Evolutionary conservation across 192 early-diverging fungal genomes (phyloP).

Genomic region (Rhizophlyctis rosea): DNA sequence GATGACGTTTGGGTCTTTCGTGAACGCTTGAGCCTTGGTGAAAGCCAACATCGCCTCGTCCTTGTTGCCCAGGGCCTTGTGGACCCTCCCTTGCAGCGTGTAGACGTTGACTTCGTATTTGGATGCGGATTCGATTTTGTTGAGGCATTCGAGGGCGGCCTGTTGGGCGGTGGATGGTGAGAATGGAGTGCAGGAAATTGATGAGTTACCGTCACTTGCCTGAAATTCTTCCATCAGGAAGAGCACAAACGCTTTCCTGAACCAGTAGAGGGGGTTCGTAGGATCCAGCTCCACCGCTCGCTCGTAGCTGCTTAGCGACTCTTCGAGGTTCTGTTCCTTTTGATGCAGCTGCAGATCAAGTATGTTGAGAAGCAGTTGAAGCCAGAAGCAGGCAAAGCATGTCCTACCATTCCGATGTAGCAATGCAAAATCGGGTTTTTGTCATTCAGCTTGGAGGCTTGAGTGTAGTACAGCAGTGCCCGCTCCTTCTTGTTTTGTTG

Average conservation of each 20-base stretch:
- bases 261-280: constrained; percentile 55
- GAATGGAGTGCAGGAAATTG: constrained; percentile 1
- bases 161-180: neutral
- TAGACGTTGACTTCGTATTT: constrained; percentile 58
- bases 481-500: constrained; percentile 69
- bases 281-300: constrained; percentile 52
- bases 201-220: constrained; percentile 13
- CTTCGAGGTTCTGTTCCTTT: constrained; percentile 20
- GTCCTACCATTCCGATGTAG: constrained; percentile 64
- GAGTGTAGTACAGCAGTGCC: constrained; percentile 70
- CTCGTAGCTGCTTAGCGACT: constrained; percentile 63
- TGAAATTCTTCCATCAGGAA: constrained; percentile 51
- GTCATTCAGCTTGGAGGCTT: constrained; percentile 70
- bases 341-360: constrained; percentile 20
- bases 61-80: constrained; percentile 48
- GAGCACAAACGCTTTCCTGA: constrained; percentile 67
- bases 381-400: neutral
- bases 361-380: neutral
- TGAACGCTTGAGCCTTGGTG: constrained; percentile 44
- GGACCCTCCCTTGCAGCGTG: constrained; percentile 59
- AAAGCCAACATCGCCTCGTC: constrained; percentile 53
- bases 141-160: constrained; percentile 63
- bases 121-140: constrained; percentile 49
- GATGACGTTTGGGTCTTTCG: neutral
- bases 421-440: constrained; percentile 69